These are phyloP conservation scores for Ustilaginoidea virens DNA, from an alignment of 2,329 filamentous ascomycete species.

Conservation along the genomic window DNA sequence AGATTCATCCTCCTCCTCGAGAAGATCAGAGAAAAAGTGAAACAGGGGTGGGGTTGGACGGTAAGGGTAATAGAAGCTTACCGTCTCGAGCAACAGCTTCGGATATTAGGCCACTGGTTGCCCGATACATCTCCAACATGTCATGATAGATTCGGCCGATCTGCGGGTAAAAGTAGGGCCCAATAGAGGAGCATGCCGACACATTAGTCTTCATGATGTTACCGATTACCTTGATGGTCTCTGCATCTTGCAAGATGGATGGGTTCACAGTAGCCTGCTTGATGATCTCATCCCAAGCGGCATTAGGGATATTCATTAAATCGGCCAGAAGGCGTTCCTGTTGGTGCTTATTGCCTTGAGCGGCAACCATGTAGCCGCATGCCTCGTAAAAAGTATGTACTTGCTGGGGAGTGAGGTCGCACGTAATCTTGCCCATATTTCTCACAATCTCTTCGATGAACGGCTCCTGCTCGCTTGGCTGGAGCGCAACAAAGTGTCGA, in stretches of 20 bases:
- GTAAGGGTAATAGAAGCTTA: conserved; percentile 24
- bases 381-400: conserved; percentile 99
- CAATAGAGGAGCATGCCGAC: conserved; percentile 92
- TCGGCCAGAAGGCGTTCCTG: conserved; percentile 87
- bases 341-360: conserved; percentile 85
- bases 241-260: conserved; percentile 71
- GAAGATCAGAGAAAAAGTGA: too few relatives aligned
- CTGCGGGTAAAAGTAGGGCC: conserved; percentile 94
- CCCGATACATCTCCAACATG: conserved; percentile 98
- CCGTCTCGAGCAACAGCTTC: conserved; percentile 78
- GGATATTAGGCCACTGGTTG: conserved; percentile 91
- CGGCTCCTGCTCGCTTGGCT: conserved; percentile 84
- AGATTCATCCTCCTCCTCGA: too few relatives aligned
- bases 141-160: conserved; percentile 96
- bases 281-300: conserved; percentile 93
- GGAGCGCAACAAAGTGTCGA: conserved; percentile 89
- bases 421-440: conserved; percentile 90
- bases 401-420: conserved; percentile 87
- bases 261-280: conserved; percentile 73
- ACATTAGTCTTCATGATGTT: conserved; percentile 99
- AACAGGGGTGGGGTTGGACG: too few relatives aligned
- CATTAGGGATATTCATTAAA: conserved; percentile 84
- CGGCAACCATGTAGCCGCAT: conserved; percentile 97
- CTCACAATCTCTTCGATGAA: conserved; percentile 98
- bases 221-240: conserved; percentile 96